Conservation (phyloP, 306 rosid species). For the Vigna hirtella region DNA sequence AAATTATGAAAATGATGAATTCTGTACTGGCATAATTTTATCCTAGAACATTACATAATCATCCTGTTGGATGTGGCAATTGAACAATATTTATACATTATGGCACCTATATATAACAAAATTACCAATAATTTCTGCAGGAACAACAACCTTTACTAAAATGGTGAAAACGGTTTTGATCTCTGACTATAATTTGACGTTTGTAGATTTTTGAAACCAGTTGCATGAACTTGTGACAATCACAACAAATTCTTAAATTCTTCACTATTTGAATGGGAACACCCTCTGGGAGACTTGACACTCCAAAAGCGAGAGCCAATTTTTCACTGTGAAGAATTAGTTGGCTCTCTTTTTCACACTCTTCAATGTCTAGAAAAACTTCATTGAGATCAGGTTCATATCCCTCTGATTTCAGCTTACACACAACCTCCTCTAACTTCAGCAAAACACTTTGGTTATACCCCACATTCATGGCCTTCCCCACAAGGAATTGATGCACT, state of each 20-base stretch:
- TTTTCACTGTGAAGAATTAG: slow-evolving; percentile 64
- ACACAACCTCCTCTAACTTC: slow-evolving; percentile 51
- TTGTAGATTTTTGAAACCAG: slow-evolving; percentile 57
- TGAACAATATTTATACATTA: not conserved
- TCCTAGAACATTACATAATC: not conserved
- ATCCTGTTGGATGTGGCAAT: not conserved
- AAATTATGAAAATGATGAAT: too few relatives aligned
- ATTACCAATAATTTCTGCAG: slow-evolving; percentile 61
- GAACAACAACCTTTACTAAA: slow-evolving; percentile 59
- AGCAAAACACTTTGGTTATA: slow-evolving; percentile 36
- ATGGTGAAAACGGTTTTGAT: slow-evolving; percentile 67
- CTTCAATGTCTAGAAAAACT: slow-evolving; percentile 60
- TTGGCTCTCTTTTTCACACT: slow-evolving; percentile 49
- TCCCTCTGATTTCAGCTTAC: slow-evolving; percentile 56
- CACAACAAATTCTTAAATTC: slow-evolving; percentile 64
- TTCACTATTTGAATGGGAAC: slow-evolving; percentile 64
- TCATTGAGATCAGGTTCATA: slow-evolving; percentile 61
- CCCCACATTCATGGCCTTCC: slow-evolving; percentile 52
- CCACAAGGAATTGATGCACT: slow-evolving; percentile 53
- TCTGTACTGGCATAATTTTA: too few relatives aligned
- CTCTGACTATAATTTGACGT: slow-evolving; percentile 52
- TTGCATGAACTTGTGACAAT: slow-evolving; percentile 68
- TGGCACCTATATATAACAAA: not conserved
- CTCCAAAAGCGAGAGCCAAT: slow-evolving; percentile 68
- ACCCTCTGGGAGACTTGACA: slow-evolving; percentile 40